Conservation (phyloP, 306 rosid species). For the Sphenostylis stenocarpa region DNA sequence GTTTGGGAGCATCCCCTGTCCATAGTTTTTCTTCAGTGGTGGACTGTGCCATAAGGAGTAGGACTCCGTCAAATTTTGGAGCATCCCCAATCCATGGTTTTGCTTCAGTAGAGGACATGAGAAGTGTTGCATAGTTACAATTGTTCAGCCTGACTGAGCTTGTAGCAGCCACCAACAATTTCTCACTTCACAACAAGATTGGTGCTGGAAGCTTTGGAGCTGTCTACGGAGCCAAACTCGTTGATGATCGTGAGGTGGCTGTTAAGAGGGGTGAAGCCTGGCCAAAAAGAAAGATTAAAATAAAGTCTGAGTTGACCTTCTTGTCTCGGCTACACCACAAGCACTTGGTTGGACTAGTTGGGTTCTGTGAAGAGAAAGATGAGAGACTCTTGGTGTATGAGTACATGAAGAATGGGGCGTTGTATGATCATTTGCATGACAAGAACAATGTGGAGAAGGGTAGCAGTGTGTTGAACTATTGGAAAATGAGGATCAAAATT, state of each 20-base stretch:
- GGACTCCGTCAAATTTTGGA: background rate
- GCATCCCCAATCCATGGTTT: background rate
- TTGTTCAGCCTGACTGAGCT: slow-evolving; percentile 37
- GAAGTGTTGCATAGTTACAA: too few relatives aligned
- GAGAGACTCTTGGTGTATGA: slow-evolving; percentile 78
- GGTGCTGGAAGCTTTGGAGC: slow-evolving; percentile 80
- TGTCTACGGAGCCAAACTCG: slow-evolving; percentile 65
- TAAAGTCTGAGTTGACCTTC: slow-evolving; percentile 57
- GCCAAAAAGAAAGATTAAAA: slow-evolving; percentile 46
- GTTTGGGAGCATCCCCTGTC: too few relatives aligned
- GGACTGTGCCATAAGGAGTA: background rate
- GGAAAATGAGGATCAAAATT: slow-evolving; percentile 73
- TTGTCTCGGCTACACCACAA: slow-evolving; percentile 74
- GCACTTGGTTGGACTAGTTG: slow-evolving; percentile 60
- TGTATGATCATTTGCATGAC: slow-evolving; percentile 58
- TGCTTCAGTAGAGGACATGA: background rate
- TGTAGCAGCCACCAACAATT: slow-evolving; percentile 57
- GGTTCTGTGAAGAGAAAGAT: slow-evolving; percentile 60
- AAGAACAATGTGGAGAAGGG: too few relatives aligned
- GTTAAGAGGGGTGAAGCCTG: slow-evolving; percentile 46
- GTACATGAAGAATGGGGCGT: slow-evolving; percentile 72
- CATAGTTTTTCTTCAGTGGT: background rate
- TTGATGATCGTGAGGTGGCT: slow-evolving; percentile 74
- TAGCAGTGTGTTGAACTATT: slow-evolving; percentile 21
- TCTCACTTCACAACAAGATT: slow-evolving; percentile 58